Evolutionary conservation across 805 yeast species (phyloP).

Genomic region (Danielia reshetovae): DNA sequence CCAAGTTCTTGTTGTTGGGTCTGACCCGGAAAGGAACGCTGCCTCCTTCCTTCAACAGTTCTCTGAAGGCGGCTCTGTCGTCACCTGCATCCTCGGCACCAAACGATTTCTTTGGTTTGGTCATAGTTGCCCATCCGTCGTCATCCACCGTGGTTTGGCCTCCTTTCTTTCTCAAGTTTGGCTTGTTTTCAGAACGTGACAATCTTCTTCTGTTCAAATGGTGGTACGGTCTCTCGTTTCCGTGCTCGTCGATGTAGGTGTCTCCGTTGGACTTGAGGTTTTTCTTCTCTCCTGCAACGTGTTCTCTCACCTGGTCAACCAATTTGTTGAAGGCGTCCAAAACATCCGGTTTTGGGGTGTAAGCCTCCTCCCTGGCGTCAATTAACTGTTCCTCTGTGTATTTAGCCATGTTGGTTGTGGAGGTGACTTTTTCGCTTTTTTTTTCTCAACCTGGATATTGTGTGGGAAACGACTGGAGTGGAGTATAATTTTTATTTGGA

Average conservation of each 20-base stretch:
- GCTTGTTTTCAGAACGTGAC: constrained; percentile 43
- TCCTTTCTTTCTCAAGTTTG: constrained; percentile 56
- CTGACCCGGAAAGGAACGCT: constrained; percentile 50
- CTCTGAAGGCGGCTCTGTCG: constrained; percentile 44
- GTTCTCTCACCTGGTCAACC: constrained; percentile 63
- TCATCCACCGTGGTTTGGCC: constrained; percentile 57
- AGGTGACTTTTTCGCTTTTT: neutral
- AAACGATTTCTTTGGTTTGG: constrained; percentile 44
- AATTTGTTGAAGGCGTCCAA: constrained; percentile 61
- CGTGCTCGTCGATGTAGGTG: constrained; percentile 43
- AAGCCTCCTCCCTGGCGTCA: constrained; percentile 52
- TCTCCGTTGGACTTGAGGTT: constrained; percentile 38
- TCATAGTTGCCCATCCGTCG: constrained; percentile 78
- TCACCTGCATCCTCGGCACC: constrained; percentile 47
- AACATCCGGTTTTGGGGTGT: constrained; percentile 59
- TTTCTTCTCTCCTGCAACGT: constrained; percentile 27
- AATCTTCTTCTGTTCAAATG: constrained; percentile 60
- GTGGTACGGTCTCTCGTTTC: constrained; percentile 42
- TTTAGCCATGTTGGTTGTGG: constrained; percentile 37
- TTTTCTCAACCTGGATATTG: constrained; percentile 5
- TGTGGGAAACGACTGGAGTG: constrained; percentile 14
- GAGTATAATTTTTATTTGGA: no score
- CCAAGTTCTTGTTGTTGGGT: constrained; percentile 72
- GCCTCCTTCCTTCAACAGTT: constrained; percentile 47
- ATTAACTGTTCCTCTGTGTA: constrained; percentile 72